These are phyloP conservation scores for Silene coronaria DNA, from an alignment of 179 eudicot species.

Conservation along the genomic window DNA sequence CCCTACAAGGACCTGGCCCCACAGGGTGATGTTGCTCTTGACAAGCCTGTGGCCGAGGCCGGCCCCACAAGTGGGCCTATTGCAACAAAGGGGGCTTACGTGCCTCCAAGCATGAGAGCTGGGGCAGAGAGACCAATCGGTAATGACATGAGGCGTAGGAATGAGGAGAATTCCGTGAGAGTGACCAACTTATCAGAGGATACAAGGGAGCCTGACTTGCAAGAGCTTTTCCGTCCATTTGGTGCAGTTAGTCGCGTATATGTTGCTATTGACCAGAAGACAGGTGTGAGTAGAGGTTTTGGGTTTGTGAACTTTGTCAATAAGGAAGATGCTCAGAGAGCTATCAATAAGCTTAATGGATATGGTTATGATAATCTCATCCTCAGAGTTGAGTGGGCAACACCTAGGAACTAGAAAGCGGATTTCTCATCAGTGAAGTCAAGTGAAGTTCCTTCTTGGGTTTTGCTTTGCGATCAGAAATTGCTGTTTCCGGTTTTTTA, in stretches of 20 bases:
- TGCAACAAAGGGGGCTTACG: slow-evolving; percentile 44
- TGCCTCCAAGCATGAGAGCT: slow-evolving; percentile 57
- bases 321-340: slow-evolving; percentile 77
- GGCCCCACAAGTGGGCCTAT: slow-evolving; percentile 24
- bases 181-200: slow-evolving; percentile 87
- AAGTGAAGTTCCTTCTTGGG: neutral
- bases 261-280: slow-evolving; percentile 88
- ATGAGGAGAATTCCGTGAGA: slow-evolving; percentile 89
- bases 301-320: slow-evolving; percentile 74
- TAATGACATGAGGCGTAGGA: slow-evolving; percentile 71
- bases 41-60: slow-evolving; percentile 42
- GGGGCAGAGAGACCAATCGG: slow-evolving; percentile 54
- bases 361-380: slow-evolving; percentile 91
- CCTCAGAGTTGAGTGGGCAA: slow-evolving; percentile 76
- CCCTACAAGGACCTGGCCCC: slow-evolving; percentile 82
- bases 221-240: slow-evolving; percentile 78
- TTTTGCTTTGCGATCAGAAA: neutral
- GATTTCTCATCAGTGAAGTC: slow-evolving; percentile 2
- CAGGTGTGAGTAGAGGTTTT: slow-evolving; percentile 76
- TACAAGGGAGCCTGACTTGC: slow-evolving; percentile 78
- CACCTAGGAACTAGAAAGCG: slow-evolving; percentile 49
- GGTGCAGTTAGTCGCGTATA: slow-evolving; percentile 68
- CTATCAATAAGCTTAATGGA: slow-evolving; percentile 80
- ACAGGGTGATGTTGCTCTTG: slow-evolving; percentile 35
- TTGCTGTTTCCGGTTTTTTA: slow-evolving; percentile 33